A percentile compares a stretch with the other conserved stretches of the same genome.
phyloP scores from a whole-genome alignment of 768 basidiomycete species.

The Podaxis sp. region DNA sequence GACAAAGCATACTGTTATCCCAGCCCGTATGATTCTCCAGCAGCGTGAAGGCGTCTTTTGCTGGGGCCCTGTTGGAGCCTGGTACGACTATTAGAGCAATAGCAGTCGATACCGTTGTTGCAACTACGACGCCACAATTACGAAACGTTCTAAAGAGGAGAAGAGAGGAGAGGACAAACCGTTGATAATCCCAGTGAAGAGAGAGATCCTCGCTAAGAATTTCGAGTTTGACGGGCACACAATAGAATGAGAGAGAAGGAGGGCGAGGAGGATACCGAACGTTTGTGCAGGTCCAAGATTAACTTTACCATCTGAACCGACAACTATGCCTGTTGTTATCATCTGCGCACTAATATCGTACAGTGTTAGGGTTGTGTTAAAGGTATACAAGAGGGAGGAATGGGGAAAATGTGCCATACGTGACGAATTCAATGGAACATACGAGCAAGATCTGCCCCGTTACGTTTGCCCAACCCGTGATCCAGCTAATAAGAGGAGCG shows the following conservation, averaged over 20 bases:
- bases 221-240: constrained; percentile 60
- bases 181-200: constrained; percentile 57
- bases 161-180: constrained; percentile 26
- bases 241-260: constrained; percentile 53
- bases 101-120: constrained; percentile 57
- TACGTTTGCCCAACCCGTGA: constrained; percentile 45
- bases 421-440: constrained; percentile 64
- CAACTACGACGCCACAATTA: constrained; percentile 34
- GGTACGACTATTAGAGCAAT: constrained; percentile 50
- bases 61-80: constrained; percentile 47
- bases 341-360: constrained; percentile 45
- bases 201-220: constrained; percentile 54
- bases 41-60: constrained; percentile 55
- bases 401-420: constrained; percentile 19
- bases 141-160: neutral
- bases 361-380: neutral
- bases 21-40: constrained; percentile 66
- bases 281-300: constrained; percentile 48
- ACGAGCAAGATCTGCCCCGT: constrained; percentile 54
- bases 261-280: constrained; percentile 56
- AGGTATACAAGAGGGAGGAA: neutral
- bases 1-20: constrained; percentile 37
- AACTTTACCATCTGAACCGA: constrained; percentile 50
- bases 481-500: constrained; percentile 64
- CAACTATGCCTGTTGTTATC: constrained; percentile 60